Conservation (phyloP, 2,329 filamentous ascomycete genomes). For the Diplodia scrobiculata region DNA sequence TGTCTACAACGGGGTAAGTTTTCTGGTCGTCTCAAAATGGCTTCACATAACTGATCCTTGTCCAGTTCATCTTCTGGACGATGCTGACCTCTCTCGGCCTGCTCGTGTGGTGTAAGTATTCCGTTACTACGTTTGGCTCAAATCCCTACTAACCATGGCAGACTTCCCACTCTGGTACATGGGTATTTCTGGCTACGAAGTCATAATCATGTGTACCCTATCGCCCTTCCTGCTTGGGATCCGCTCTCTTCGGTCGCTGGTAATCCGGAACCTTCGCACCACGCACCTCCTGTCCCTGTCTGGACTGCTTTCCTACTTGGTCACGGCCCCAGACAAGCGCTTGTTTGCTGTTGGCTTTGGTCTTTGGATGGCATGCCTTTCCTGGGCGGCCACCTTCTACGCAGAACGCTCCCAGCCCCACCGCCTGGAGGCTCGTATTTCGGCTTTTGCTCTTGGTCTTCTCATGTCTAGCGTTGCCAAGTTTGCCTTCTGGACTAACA, state of each 20-base stretch:
- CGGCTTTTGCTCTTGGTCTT: constrained; percentile 79
- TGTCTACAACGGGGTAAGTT: constrained; percentile 84
- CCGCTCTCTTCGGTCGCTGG: constrained; percentile 65
- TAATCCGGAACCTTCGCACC: constrained; percentile 68
- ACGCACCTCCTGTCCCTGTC: constrained; percentile 76
- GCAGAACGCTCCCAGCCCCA: constrained; percentile 73
- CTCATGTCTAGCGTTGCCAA: constrained; percentile 86
- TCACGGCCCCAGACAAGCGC: constrained; percentile 70
- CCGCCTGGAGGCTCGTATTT: constrained; percentile 77
- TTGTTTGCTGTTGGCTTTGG: constrained; percentile 81
- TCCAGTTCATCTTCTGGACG: constrained; percentile 91
- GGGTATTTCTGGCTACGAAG: constrained; percentile 97
- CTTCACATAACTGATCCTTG: constrained; percentile 21
- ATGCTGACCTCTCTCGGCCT: constrained; percentile 87
- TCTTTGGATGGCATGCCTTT: constrained; percentile 76
- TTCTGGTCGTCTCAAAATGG: not conserved
- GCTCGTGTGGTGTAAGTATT: constrained; percentile 80
- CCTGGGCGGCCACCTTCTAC: constrained; percentile 81
- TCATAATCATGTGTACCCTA: constrained; percentile 78
- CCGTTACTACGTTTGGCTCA: not conserved
- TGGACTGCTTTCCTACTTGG: constrained; percentile 77
- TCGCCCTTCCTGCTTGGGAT: constrained; percentile 79
- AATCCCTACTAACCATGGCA: constrained; percentile 42
- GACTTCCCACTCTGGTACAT: constrained; percentile 98
- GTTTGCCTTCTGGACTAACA: constrained; percentile 91